Percentiles rank a stretch among this genome's conserved stretches.
phyloP scores from a whole-genome alignment of 1,284 basidiomycete genomes.

The Chalciporus sp. region DNA sequence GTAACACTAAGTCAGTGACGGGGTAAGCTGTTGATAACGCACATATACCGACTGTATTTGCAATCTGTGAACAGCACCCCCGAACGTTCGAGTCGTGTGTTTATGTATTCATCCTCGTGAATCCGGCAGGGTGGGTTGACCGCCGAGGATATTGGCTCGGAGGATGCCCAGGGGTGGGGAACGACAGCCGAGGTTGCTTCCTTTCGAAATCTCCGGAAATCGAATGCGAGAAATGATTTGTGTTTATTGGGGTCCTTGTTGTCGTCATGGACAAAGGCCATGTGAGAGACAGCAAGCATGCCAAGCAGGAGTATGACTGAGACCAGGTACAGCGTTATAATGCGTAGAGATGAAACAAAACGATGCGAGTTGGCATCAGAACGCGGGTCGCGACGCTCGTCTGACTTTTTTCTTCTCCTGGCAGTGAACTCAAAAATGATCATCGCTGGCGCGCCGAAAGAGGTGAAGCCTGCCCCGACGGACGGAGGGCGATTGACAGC shows the following conservation, averaged over 20 bases:
- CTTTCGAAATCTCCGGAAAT: neutral
- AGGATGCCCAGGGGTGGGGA: too few species aligned
- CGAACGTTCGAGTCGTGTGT: too few species aligned
- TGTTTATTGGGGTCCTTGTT: constrained; percentile 1
- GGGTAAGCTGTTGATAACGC: too few species aligned
- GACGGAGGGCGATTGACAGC: neutral
- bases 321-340: neutral
- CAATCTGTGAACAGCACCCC: too few species aligned
- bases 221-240: constrained; percentile 25
- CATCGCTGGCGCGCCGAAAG: too few species aligned
- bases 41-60: too few species aligned
- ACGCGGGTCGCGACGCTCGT: neutral
- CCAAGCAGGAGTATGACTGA: neutral
- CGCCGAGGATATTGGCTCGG: too few species aligned
- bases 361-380: neutral
- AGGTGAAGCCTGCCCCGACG: too few species aligned
- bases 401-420: neutral
- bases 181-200: too few species aligned
- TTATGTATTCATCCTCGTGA: too few species aligned
- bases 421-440: neutral
- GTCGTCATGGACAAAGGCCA: constrained; percentile 10
- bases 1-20: too few species aligned
- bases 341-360: neutral
- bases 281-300: neutral
- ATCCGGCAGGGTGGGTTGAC: too few species aligned